phyloP scores from a whole-genome alignment of 1,284 basidiomycete genomes.

The Ganoderma sinense region DNA sequence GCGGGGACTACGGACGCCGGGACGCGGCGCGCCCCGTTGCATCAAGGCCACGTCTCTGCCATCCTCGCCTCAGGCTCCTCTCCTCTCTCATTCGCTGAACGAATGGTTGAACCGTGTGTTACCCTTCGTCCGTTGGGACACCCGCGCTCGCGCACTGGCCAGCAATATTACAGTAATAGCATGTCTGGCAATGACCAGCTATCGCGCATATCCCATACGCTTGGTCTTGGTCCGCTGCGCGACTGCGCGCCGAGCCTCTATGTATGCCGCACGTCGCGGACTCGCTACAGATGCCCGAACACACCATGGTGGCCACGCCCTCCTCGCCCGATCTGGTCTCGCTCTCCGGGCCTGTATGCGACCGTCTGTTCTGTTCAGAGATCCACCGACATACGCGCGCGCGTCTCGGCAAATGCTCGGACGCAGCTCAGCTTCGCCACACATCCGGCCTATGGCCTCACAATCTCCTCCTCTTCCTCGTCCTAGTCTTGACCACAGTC shows the following conservation, averaged over 20 bases:
- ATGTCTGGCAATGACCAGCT: neutral
- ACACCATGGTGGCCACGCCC: constrained; percentile 18
- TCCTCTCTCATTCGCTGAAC: neutral
- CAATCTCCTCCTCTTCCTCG: constrained; percentile 2
- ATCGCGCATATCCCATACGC: neutral
- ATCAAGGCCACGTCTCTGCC: neutral
- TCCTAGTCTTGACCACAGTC: neutral
- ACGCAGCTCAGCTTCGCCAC: constrained; percentile 16
- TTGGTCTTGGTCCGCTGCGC: constrained; percentile 26
- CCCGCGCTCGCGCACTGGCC: neutral
- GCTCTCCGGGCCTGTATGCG: constrained; percentile 3
- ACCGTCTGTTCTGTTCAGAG: constrained; percentile 15
- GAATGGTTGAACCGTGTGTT: neutral
- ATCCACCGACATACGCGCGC: constrained; percentile 9
- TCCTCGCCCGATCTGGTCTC: neutral
- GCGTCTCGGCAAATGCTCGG: constrained; percentile 30
- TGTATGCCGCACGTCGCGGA: constrained; percentile 3
- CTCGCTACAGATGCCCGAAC: constrained; percentile 13
- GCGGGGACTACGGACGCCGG: neutral
- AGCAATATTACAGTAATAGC: too few relatives aligned
- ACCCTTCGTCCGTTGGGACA: neutral
- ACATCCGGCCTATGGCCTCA: constrained; percentile 9
- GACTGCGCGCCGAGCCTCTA: constrained; percentile 3
- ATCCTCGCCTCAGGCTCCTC: neutral
- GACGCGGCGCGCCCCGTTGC: neutral